Evolutionary conservation across 495 filamentous ascomycete genomes (phyloP).

Genomic region (Hyaloscypha variabilis): DNA sequence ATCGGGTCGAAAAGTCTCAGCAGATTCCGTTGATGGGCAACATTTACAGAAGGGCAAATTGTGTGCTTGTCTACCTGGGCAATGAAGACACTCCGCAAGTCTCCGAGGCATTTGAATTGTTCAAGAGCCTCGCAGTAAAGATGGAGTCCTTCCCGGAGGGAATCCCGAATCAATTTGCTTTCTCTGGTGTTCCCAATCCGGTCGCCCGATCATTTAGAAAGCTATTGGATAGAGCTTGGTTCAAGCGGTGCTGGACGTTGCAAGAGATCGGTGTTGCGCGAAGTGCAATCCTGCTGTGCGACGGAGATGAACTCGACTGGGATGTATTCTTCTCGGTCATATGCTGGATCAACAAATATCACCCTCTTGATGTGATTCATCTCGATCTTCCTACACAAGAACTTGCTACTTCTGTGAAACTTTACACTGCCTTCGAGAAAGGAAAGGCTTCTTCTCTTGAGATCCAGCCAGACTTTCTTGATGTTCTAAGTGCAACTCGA

Average conservation of each 20-base stretch:
- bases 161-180: background rate
- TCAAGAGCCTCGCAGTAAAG: constrained; percentile 1
- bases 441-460: background rate
- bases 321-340: constrained; percentile 5
- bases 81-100: background rate
- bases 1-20: background rate
- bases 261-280: constrained; percentile 4
- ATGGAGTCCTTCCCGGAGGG: background rate
- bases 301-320: constrained; percentile 10
- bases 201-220: background rate
- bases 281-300: background rate
- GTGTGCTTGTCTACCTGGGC: constrained; percentile 12
- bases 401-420: background rate
- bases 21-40: constrained; percentile 10
- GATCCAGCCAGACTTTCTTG: background rate
- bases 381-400: constrained; percentile 2
- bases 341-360: background rate
- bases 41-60: background rate
- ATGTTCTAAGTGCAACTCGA: constrained; percentile 6
- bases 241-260: constrained; percentile 9
- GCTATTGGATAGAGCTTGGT: constrained; percentile 3
- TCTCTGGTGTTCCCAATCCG: background rate
- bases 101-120: background rate
- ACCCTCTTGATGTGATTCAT: background rate
- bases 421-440: constrained; percentile 5